Percentiles rank a stretch among this genome's conserved stretches.
These are phyloP conservation scores for Penicillium fimorum DNA, from an alignment of 495 filamentous ascomycete genomes.

Conservation along the genomic window DNA sequence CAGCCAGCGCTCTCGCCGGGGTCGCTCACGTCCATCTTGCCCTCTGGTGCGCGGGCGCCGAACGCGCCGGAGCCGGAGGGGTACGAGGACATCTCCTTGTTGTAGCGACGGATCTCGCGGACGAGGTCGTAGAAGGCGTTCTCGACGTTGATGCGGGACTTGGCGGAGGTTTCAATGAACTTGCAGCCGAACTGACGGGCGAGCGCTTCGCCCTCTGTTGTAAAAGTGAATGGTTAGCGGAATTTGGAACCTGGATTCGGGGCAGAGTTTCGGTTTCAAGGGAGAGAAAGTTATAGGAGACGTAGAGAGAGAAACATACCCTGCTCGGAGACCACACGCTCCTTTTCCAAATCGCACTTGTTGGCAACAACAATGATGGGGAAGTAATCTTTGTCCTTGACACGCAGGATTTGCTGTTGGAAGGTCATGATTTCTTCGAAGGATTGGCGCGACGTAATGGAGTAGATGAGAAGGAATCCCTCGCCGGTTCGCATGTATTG, in stretches of 20 bases:
- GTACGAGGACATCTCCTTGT: constrained; percentile 92
- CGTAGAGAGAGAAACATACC: constrained; percentile 54
- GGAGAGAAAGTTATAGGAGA: neutral
- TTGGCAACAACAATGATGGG: constrained; percentile 99
- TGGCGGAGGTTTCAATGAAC: constrained; percentile 98
- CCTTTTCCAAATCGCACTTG: constrained; percentile 95
- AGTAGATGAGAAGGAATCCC: constrained; percentile 96
- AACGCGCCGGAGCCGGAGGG: constrained; percentile 62
- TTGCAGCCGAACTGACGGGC: constrained; percentile 88
- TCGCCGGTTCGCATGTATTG: constrained; percentile 99
- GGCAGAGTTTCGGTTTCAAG: neutral
- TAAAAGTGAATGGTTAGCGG: constrained; percentile 12
- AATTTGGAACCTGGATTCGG: neutral
- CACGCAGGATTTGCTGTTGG: constrained; percentile 95
- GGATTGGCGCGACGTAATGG: constrained; percentile 92
- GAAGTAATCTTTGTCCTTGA: constrained; percentile 99
- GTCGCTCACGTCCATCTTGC: constrained; percentile 76
- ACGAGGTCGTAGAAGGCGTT: constrained; percentile 98
- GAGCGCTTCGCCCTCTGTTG: constrained; percentile 81
- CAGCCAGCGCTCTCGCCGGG: constrained; percentile 71
- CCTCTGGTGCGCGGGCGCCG: constrained; percentile 59
- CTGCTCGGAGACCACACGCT: constrained; percentile 85
- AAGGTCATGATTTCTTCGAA: constrained; percentile 98
- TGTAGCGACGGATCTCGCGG: constrained; percentile 93
- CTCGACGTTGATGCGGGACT: constrained; percentile 96